These are phyloP conservation scores for Bipolaris oryzae DNA, from an alignment of 2,329 filamentous ascomycete genomes.

Conservation along the genomic window DNA sequence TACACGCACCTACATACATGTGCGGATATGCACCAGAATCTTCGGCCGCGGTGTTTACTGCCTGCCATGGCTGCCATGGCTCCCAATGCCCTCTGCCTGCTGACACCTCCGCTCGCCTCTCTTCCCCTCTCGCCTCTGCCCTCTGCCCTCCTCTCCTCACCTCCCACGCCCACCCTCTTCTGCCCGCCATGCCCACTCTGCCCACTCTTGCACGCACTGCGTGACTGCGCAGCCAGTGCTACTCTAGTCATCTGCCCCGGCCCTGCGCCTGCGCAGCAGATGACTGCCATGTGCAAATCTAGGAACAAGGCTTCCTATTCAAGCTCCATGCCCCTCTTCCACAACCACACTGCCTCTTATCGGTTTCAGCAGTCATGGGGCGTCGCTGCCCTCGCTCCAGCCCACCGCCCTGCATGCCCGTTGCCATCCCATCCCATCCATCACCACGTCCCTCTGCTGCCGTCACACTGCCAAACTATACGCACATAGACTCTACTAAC, in stretches of 20 bases:
- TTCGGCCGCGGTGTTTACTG: slow-evolving; percentile 12
- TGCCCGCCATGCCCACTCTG: slow-evolving; percentile 1
- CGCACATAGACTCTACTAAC: background rate
- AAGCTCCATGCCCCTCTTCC: slow-evolving; percentile 22
- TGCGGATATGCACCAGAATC: background rate
- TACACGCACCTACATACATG: too few species aligned
- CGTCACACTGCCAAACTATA: background rate
- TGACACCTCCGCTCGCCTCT: slow-evolving; percentile 18
- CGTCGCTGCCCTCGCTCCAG: background rate
- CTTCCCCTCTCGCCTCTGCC: background rate
- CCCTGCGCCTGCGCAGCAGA: slow-evolving; percentile 41
- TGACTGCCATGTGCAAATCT: slow-evolving; percentile 39
- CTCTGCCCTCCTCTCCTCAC: too few species aligned
- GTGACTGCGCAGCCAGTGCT: slow-evolving; percentile 18
- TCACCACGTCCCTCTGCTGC: slow-evolving; percentile 8
- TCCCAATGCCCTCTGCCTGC: slow-evolving; percentile 2
- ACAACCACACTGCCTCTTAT: slow-evolving; percentile 23
- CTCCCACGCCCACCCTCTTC: background rate
- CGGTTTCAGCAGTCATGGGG: slow-evolving; percentile 42
- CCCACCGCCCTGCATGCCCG: background rate
- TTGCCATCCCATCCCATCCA: background rate
- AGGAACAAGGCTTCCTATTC: slow-evolving; percentile 38
- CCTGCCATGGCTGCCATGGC: background rate
- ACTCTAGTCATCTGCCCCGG: slow-evolving; percentile 45
- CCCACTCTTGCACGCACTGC: background rate